Conservation (phyloP, 805 yeast species). For the Saccharomycopsis vini region DNA sequence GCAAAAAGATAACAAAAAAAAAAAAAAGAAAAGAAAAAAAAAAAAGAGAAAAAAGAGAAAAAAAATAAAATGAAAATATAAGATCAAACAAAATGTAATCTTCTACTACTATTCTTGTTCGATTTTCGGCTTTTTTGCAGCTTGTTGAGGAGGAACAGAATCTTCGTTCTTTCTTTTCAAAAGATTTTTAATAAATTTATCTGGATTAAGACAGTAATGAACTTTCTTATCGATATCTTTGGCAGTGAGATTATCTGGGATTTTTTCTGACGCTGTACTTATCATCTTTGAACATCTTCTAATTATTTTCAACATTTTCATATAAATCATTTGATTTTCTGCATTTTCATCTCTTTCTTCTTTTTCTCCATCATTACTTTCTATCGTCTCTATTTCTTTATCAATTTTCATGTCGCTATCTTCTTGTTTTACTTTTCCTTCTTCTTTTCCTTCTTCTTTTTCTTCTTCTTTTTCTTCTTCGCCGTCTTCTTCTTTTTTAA, state of each 20-base stretch:
- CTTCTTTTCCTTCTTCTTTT: constrained; percentile 18
- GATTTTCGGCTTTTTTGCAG: no score
- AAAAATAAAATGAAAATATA: no score
- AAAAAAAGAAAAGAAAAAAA: no score
- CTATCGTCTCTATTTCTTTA: constrained; percentile 4
- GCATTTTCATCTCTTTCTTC: not conserved
- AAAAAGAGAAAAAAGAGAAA: no score
- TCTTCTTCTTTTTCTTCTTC: constrained; percentile 16
- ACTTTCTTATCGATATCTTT: constrained; percentile 54
- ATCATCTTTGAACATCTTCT: constrained; percentile 11
- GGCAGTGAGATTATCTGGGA: constrained; percentile 41
- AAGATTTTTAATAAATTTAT: no score
- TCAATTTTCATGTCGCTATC: constrained; percentile 5
- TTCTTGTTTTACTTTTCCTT: constrained; percentile 10
- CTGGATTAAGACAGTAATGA: constrained; percentile 55
- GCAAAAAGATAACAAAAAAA: no score
- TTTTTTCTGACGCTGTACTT: not conserved
- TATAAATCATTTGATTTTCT: constrained; percentile 27
- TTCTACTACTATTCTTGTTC: no score
- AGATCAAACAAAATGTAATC: no score
- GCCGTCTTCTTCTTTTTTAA: constrained; percentile 9
- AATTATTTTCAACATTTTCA: constrained; percentile 38
- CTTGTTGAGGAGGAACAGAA: no score
- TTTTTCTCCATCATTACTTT: constrained; percentile 1
- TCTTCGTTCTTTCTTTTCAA: constrained; percentile 43